These are phyloP conservation scores for Pleurotus djamor DNA, from an alignment of 768 basidiomycete genomes.

Conservation along the genomic window DNA sequence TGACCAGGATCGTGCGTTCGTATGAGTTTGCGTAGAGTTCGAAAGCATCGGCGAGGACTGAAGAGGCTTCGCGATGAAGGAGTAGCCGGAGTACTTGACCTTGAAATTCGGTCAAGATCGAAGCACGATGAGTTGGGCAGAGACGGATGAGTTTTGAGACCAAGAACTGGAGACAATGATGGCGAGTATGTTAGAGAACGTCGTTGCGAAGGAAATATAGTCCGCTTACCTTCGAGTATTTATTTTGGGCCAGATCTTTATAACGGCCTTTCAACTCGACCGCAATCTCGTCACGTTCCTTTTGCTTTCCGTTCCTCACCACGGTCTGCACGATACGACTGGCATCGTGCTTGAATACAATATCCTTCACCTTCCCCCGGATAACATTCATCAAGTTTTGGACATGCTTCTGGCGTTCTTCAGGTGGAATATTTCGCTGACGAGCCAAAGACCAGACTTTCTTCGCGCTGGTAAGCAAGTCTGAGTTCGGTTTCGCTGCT, in stretches of 20 bases:
- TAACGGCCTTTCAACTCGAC: slow-evolving; percentile 81
- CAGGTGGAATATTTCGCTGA: slow-evolving; percentile 64
- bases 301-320: slow-evolving; percentile 77
- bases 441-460: slow-evolving; percentile 74
- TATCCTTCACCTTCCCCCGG: slow-evolving; percentile 79
- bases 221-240: slow-evolving; percentile 79
- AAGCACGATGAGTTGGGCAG: slow-evolving; percentile 70
- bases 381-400: slow-evolving; percentile 72
- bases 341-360: slow-evolving; percentile 90
- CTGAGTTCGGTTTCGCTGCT: slow-evolving; percentile 76
- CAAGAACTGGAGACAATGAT: slow-evolving; percentile 72
- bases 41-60: slow-evolving; percentile 84
- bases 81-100: slow-evolving; percentile 73
- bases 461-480: slow-evolving; percentile 69
- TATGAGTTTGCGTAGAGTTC: slow-evolving; percentile 86
- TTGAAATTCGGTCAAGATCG: slow-evolving; percentile 80
- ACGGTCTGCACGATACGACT: slow-evolving; percentile 81
- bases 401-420: slow-evolving; percentile 76
- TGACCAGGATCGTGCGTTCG: slow-evolving; percentile 76
- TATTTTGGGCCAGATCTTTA: slow-evolving; percentile 75
- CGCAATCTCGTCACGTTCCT: slow-evolving; percentile 80
- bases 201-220: not conserved
- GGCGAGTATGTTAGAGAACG: too few relatives aligned
- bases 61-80: slow-evolving; percentile 81
- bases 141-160: slow-evolving; percentile 77